Base-by-base conservation (phyloP, 768 basidiomycete species). In the Termitomyces heimii region DNA sequence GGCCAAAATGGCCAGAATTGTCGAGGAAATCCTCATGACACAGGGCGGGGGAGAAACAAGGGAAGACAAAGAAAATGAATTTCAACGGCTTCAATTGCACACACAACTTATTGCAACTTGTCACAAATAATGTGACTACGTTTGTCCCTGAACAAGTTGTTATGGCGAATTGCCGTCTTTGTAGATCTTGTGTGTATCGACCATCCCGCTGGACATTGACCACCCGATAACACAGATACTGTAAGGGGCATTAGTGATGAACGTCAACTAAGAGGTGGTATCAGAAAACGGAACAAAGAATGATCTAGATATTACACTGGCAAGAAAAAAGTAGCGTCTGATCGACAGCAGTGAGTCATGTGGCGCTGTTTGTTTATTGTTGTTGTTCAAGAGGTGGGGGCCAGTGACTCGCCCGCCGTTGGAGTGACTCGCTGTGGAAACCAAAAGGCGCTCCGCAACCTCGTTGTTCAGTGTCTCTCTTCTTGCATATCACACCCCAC, bases 1-100 rank as follows among this genome's bases (percentile, higher is more conserved):
- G 58, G 77, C 66, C 52, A 82, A 65, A 62, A 76, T 58, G 39
- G 66, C 67, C 49, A 77, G 56, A 40, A 75, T 32, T 37, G 77
- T 66, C 61, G 74, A 65, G 53, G 71, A 63, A 60, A 77, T 57
- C 73, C 75, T 81, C 82, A 83, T 82, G 58, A 60, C 62, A 53
- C 49, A 55, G 45, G 66, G 65, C 31, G 52, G 61, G 56, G 60
- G 51, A 55, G 58, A 34, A n/a, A 47, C 22, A 55, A 59, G 29
- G 53, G 42, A 48, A 57, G 35, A 53, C 22, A 48, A 57, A 39
- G 60, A 56, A 60, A 55, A 61, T 59, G 43, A 42, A 53, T 32
- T 40, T 22, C 20, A 40, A 40, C 59, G 59, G 57, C 3, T 26
- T 51, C 32, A 48, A 57, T 29, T 32, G 44, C 22, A 55, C 56